These are phyloP conservation scores for Anisodus tanguticus DNA, from an alignment of 257 asterid genomes.

Conservation along the genomic window DNA sequence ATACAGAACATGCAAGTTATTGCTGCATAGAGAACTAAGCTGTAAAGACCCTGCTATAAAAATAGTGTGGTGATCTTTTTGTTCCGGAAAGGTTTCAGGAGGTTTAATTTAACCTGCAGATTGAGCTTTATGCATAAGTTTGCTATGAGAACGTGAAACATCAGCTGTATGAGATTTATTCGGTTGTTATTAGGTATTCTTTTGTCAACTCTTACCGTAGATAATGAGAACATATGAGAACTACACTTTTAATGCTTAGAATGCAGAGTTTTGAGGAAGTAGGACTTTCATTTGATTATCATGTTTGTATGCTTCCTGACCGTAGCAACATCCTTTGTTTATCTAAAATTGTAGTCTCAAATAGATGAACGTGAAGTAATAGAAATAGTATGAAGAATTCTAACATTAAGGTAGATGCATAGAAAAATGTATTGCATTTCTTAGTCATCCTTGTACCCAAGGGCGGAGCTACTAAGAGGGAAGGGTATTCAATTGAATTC, in stretches of 20 bases:
- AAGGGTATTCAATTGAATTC: background rate
- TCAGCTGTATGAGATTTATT: background rate
- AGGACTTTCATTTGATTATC: background rate
- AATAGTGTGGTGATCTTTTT: background rate
- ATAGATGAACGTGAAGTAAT: background rate
- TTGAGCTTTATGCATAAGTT: background rate
- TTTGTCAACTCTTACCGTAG: background rate
- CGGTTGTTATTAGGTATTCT: background rate
- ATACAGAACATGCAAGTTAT: background rate
- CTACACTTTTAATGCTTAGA: background rate
- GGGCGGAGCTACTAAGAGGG: background rate
- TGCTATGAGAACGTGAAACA: background rate
- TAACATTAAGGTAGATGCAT: background rate
- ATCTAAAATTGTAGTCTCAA: background rate
- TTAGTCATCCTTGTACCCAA: background rate
- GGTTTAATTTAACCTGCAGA: background rate
- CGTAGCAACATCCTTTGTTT: slow-evolving; percentile 20
- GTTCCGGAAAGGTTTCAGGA: background rate
- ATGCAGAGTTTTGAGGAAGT: background rate
- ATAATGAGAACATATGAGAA: slow-evolving; percentile 4
- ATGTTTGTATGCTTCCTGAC: background rate
- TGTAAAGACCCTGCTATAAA: background rate
- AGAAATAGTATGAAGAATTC: background rate
- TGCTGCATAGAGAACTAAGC: background rate
- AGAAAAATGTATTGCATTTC: background rate